A percentile compares a stretch with the other conserved stretches of the same genome.
Conservation (phyloP, 164 flowering plant genomes). For the Malania oleifera region DNA sequence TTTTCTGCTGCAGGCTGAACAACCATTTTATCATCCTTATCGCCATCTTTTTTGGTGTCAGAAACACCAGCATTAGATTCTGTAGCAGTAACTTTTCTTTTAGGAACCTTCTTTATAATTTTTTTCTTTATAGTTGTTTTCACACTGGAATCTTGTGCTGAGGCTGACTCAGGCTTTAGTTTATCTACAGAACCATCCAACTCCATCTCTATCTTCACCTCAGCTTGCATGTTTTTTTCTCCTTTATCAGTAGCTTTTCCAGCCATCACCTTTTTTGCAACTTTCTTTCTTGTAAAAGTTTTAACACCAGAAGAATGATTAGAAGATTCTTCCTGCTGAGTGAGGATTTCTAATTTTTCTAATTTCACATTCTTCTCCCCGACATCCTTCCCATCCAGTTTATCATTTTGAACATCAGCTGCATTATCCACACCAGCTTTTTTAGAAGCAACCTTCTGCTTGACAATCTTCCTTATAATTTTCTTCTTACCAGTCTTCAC, state of each 20-base stretch:
- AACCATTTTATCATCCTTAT: slow-evolving; percentile 19
- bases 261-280: slow-evolving; percentile 39
- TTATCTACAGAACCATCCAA: slow-evolving; percentile 27
- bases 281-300: slow-evolving; percentile 29
- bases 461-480: slow-evolving; percentile 60
- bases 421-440: slow-evolving; percentile 21
- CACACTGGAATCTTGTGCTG: slow-evolving; percentile 23
- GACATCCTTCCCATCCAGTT: slow-evolving; percentile 28
- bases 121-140: slow-evolving; percentile 55
- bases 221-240: slow-evolving; percentile 16
- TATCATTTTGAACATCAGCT: slow-evolving; percentile 22
- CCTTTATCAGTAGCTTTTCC: slow-evolving; percentile 15
- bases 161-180: slow-evolving; percentile 23
- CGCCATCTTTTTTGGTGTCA: slow-evolving; percentile 24
- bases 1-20: slow-evolving; percentile 17
- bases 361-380: slow-evolving; percentile 24
- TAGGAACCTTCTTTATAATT: slow-evolving; percentile 56
- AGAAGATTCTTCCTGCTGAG: slow-evolving; percentile 28
- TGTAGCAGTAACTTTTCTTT: slow-evolving; percentile 33
- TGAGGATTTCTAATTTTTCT: slow-evolving; percentile 30
- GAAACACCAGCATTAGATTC: slow-evolving; percentile 19
- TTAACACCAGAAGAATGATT: slow-evolving; percentile 30
- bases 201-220: slow-evolving; percentile 27
- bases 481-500: slow-evolving; percentile 58
- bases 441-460: slow-evolving; percentile 50